Conservation (phyloP, 2,329 filamentous ascomycete genomes). For the Aspergillus tanneri region DNA sequence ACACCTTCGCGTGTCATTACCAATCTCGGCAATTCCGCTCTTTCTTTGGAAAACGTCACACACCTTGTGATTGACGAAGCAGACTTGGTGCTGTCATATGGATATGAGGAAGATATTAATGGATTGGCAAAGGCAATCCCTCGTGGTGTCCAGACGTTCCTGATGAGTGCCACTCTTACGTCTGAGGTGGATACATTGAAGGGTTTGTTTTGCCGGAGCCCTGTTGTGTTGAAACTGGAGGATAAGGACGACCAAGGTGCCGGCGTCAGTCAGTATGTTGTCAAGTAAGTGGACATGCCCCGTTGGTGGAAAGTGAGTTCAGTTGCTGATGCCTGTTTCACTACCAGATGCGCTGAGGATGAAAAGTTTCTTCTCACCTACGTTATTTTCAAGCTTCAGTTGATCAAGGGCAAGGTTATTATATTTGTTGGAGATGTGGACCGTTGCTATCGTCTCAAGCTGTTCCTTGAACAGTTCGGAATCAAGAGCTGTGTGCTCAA, state of each 20-base stretch:
- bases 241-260: slow-evolving; percentile 75
- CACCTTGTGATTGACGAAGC: slow-evolving; percentile 91
- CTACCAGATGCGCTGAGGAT: slow-evolving; percentile 76
- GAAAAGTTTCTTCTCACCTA: slow-evolving; percentile 94
- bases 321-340: slow-evolving; percentile 11
- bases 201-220: slow-evolving; percentile 78
- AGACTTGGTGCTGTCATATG: slow-evolving; percentile 89
- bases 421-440: slow-evolving; percentile 85
- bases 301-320: slow-evolving; percentile 13
- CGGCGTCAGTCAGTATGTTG: slow-evolving; percentile 80
- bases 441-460: slow-evolving; percentile 83
- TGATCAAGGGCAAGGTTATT: slow-evolving; percentile 89
- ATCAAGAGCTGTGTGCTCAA: slow-evolving; percentile 92
- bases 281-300: slow-evolving; percentile 57
- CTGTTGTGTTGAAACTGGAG: slow-evolving; percentile 76
- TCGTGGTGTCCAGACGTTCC: slow-evolving; percentile 80
- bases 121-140: slow-evolving; percentile 75
- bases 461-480: slow-evolving; percentile 96
- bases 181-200: slow-evolving; percentile 84
- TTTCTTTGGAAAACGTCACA: slow-evolving; percentile 69
- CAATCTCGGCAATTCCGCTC: slow-evolving; percentile 69
- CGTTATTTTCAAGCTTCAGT: slow-evolving; percentile 89
- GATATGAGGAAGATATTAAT: slow-evolving; percentile 86
- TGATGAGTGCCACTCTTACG: slow-evolving; percentile 92
- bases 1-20: slow-evolving; percentile 82